phyloP scores from a whole-genome alignment of 2,329 filamentous ascomycete genomes.

The Rhytidhysteron rufulum region DNA sequence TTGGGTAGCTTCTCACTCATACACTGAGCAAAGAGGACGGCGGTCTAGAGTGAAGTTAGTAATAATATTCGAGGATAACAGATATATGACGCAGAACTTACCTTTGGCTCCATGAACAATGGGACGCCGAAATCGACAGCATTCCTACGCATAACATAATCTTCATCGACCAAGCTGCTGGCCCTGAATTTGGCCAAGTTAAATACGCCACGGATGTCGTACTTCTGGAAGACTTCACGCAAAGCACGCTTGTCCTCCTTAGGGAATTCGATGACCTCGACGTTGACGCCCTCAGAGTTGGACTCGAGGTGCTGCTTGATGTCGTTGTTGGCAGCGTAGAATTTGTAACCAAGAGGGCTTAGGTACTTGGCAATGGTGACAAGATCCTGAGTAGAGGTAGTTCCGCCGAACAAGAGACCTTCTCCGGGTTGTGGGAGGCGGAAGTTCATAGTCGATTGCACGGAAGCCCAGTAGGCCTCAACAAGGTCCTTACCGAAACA shows the following conservation, averaged over 20 bases:
- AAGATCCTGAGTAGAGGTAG: slow-evolving; percentile 67
- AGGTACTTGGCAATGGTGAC: slow-evolving; percentile 81
- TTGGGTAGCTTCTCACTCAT: slow-evolving; percentile 95
- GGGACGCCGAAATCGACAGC: slow-evolving; percentile 98
- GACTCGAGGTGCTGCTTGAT: slow-evolving; percentile 83
- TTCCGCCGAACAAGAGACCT: slow-evolving; percentile 91
- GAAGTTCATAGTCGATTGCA: slow-evolving; percentile 99
- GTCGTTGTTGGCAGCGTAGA: slow-evolving; percentile 76
- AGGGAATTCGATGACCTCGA: slow-evolving; percentile 95
- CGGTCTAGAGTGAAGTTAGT: slow-evolving; percentile 59
- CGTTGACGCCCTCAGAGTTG: slow-evolving; percentile 61
- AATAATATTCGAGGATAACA: no score
- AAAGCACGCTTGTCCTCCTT: slow-evolving; percentile 93
- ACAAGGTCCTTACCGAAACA: slow-evolving; percentile 96
- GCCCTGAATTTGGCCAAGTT: slow-evolving; percentile 83
- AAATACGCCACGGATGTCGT: slow-evolving; percentile 93
- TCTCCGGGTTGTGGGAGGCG: slow-evolving; percentile 90
- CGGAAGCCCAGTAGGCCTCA: slow-evolving; percentile 95
- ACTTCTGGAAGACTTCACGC: slow-evolving; percentile 92
- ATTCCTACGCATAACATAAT: slow-evolving; percentile 98
- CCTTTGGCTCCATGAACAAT: slow-evolving; percentile 97
- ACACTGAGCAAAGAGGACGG: slow-evolving; percentile 91
- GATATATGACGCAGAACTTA: slow-evolving; percentile 48
- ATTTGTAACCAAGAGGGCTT: slow-evolving; percentile 86
- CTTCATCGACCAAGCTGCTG: slow-evolving; percentile 81